These are phyloP conservation scores for Crithidia brevicula DNA, from an alignment of 208 protist species.

Conservation along the genomic window DNA sequence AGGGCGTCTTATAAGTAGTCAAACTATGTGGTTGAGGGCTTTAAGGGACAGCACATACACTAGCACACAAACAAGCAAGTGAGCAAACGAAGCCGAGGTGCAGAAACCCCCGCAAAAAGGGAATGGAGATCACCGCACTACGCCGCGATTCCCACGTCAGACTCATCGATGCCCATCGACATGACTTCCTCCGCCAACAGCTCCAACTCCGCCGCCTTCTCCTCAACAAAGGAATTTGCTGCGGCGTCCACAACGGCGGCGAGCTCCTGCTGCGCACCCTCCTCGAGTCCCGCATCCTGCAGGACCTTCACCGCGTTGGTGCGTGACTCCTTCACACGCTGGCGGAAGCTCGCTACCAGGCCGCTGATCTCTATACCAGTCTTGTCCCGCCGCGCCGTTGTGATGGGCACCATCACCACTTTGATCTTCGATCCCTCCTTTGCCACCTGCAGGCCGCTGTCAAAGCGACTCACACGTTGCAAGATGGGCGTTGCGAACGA, in stretches of 20 bases:
- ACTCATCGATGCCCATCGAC: slow-evolving; percentile 85
- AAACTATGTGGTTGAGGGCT: too few relatives aligned
- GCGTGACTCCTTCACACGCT: slow-evolving; percentile 63
- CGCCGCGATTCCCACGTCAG: slow-evolving; percentile 38
- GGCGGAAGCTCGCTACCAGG: slow-evolving; percentile 49
- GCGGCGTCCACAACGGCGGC: slow-evolving; percentile 56
- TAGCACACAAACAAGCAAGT: too few relatives aligned
- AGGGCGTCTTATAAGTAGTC: too few relatives aligned
- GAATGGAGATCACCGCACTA: not conserved
- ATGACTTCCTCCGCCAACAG: slow-evolving; percentile 76
- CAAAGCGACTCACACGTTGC: slow-evolving; percentile 78
- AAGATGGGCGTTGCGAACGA: slow-evolving; percentile 63
- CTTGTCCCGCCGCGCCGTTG: slow-evolving; percentile 72
- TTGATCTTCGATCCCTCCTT: slow-evolving; percentile 76
- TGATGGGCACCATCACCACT: slow-evolving; percentile 72
- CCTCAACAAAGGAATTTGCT: slow-evolving; percentile 66
- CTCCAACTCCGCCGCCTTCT: slow-evolving; percentile 78
- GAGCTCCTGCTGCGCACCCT: slow-evolving; percentile 63
- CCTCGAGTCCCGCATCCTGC: slow-evolving; percentile 69
- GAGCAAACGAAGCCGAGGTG: too few relatives aligned
- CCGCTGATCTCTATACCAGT: slow-evolving; percentile 58
- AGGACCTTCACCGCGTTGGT: slow-evolving; percentile 65
- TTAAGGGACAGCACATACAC: too few relatives aligned
- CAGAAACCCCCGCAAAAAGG: too few relatives aligned
- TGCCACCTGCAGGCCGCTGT: slow-evolving; percentile 66